A percentile compares a stretch with the other conserved stretches of the same genome.
These are phyloP conservation scores for Podochytrium sp. DNA, from an alignment of 192 early-diverging fungal genomes.

Conservation along the genomic window DNA sequence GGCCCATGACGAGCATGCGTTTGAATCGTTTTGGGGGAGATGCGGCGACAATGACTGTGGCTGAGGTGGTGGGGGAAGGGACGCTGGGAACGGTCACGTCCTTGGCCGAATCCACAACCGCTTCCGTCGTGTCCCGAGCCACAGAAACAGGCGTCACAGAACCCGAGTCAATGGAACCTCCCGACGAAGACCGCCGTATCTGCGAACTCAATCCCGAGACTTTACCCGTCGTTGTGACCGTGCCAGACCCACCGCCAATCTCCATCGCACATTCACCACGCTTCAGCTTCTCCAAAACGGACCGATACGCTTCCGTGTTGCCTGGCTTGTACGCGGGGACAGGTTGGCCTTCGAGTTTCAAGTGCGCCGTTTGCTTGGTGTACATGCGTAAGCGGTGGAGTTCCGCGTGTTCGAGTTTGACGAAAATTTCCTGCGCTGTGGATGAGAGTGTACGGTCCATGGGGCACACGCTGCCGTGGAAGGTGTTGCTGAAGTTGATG, in stretches of 20 bases:
- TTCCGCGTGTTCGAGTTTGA: neutral
- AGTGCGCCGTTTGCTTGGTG: neutral
- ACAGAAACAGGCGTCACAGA: no score
- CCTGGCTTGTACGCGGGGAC: neutral
- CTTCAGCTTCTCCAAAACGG: neutral
- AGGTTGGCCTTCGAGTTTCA: neutral
- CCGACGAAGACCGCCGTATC: no score
- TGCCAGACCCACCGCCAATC: no score
- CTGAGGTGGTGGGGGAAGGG: neutral
- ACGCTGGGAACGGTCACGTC: no score
- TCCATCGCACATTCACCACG: constrained; percentile 2
- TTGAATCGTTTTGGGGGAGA: neutral
- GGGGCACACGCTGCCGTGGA: neutral
- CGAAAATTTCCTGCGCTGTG: neutral
- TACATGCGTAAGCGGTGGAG: neutral
- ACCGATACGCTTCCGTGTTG: neutral
- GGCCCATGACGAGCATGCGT: neutral
- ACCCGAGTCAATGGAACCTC: no score
- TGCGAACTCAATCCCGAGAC: no score
- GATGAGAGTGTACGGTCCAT: no score
- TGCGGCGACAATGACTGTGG: neutral
- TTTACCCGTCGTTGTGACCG: no score
- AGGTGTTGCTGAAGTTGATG: neutral
- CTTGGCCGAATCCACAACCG: no score
- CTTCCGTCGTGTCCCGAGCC: no score